phyloP scores from a whole-genome alignment of 1,139 yeast species.

The Candida smagusa region DNA sequence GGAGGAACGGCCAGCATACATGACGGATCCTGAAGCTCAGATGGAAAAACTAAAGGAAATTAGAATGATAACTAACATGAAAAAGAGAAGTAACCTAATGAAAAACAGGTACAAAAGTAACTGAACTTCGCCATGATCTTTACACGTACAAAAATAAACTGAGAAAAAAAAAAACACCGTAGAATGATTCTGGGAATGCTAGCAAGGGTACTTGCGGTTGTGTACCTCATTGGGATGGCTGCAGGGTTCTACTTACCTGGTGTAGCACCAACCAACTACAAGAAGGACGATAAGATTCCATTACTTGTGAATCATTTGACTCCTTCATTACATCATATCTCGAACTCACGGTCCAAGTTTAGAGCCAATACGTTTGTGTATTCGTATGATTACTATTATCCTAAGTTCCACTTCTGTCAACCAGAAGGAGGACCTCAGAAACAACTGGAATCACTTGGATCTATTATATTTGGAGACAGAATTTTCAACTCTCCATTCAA shows the following conservation, averaged over 20 bases:
- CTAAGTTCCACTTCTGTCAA: conserved; percentile 76
- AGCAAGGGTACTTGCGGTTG: neutral
- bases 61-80: conserved; percentile 32
- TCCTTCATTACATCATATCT: conserved; percentile 59
- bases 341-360: conserved; percentile 23
- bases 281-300: conserved; percentile 68
- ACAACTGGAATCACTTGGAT: conserved; percentile 88
- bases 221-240: conserved; percentile 17
- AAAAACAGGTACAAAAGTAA: conserved; percentile 5
- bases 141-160: neutral
- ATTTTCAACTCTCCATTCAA: conserved; percentile 90
- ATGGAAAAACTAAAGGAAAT: conserved; percentile 49
- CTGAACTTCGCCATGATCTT: neutral
- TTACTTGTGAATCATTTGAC: conserved; percentile 86
- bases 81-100: conserved; percentile 21
- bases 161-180: neutral
- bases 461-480: conserved; percentile 92
- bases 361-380: conserved; percentile 55
- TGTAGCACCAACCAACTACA: conserved; percentile 88
- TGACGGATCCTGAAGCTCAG: conserved; percentile 40
- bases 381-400: conserved; percentile 83
- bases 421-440: conserved; percentile 69
- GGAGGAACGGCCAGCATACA: conserved; percentile 51
- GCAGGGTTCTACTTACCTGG: conserved; percentile 87
- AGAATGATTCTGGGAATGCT: neutral